Percentiles rank a stretch among this genome's conserved stretches.
phyloP scores from a whole-genome alignment of 192 early-diverging fungal genomes.

The Coemansia sp. region DNA sequence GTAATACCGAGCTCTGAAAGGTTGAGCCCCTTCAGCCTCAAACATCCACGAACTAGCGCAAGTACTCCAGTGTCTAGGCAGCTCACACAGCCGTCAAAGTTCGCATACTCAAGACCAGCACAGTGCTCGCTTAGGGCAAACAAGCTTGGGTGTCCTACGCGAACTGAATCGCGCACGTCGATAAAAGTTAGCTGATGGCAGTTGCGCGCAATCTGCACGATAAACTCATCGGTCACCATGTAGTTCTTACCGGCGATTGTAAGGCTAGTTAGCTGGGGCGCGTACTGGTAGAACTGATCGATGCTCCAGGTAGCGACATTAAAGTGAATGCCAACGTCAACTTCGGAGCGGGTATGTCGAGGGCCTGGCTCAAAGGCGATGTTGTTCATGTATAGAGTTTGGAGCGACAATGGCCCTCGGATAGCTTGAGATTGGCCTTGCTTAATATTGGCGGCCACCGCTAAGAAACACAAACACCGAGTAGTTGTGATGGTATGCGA shows the following conservation, averaged over 20 bases:
- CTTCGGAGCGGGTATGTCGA: neutral
- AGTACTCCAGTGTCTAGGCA: conserved; percentile 29
- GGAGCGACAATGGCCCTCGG: conserved; percentile 6
- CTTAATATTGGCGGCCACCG: neutral
- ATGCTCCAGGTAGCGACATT: neutral
- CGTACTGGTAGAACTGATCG: conserved; percentile 13
- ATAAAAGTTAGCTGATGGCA: conserved; percentile 17
- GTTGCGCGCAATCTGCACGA: conserved; percentile 17
- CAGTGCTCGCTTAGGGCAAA: conserved; percentile 30
- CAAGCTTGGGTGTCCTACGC: conserved; percentile 14
- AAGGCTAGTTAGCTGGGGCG: conserved; percentile 24
- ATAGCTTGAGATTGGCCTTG: neutral
- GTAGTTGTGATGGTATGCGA: conserved; percentile 4
- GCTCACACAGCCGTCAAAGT: conserved; percentile 27
- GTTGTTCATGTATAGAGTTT: conserved; percentile 11
- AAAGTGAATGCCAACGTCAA: neutral
- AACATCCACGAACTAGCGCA: conserved; percentile 27
- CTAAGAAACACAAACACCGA: conserved; percentile 3
- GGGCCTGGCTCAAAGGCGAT: conserved; percentile 11
- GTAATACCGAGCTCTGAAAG: conserved; percentile 27
- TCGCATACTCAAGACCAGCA: conserved; percentile 13
- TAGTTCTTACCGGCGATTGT: conserved; percentile 28
- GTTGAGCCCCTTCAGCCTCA: conserved; percentile 14
- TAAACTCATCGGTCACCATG: conserved; percentile 27
- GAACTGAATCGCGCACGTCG: conserved; percentile 28